Base-by-base conservation (phyloP, 495 filamentous ascomycete species). In the Trichoderma parareesei region DNA sequence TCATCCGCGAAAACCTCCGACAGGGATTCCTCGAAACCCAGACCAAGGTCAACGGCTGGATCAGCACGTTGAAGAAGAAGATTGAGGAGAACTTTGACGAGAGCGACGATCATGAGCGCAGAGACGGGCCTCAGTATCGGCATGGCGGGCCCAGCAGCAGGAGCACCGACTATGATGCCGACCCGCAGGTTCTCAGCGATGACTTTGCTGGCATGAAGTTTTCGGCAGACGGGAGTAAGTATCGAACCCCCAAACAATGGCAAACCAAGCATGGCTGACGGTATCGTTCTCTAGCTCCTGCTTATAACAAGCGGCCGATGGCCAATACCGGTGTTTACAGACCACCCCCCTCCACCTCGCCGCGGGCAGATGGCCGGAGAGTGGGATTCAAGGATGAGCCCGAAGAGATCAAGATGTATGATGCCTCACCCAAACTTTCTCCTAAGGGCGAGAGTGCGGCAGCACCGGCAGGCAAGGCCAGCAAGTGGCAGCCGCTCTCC, bases 21-120 rank as follows among this genome's bases (percentile, higher is more conserved):
- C 96, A 98, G 77, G 94, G 94, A 2, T 98, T 98, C 76, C 64
- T 94, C 46, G 92, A 98, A 67, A 98, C 94, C 33, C 94, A 98
- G 78, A 84, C 82, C 13, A 96, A 88, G 71, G 90, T 98, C 71
- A 98, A 95, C 77, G 81, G 85, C 59, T 98, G 93, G 93, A 88
- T 98, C 60, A 88, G 84, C 57, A 91, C 87, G 68, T 76, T 98
- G 65, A 94, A 89, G 76, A 97, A 97, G 83, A 87, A 83, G 73
- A 84, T 98, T 18, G 93, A 98, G 71, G 92, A 93, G 64, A 88
- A 92, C 53, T 90, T 92, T 37, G 81, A 85, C 55, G 78, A 79
- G 46, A 44, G 40, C 18, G 61, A 63, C 6, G 61, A 63, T 35
- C 7, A 20, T 37, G 27, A 13, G 20, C 53, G 27, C 53, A 57